These are phyloP conservation scores for Stachybotrys elegans DNA, from an alignment of 2,329 filamentous ascomycete species.

Conservation along the genomic window DNA sequence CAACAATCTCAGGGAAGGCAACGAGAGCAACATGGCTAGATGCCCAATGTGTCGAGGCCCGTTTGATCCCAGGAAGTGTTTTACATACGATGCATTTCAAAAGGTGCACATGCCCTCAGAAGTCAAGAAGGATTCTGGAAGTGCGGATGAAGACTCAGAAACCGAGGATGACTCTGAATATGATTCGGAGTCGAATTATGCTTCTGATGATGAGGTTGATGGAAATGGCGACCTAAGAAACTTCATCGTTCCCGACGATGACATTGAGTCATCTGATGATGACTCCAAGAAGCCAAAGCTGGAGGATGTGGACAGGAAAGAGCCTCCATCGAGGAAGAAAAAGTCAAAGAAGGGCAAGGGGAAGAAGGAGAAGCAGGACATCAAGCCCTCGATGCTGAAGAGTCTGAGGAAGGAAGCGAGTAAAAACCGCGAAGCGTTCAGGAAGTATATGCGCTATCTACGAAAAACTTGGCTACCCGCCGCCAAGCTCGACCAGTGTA, in stretches of 20 bases:
- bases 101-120: conserved; percentile 65
- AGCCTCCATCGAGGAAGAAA: conserved; percentile 8
- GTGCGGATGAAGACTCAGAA: conserved; percentile 27
- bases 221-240: conserved; percentile 39
- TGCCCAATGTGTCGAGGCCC: conserved; percentile 73
- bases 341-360: conserved; percentile 28
- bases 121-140: conserved; percentile 28
- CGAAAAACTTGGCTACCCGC: conserved; percentile 67
- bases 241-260: conserved; percentile 44
- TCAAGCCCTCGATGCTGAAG: conserved; percentile 53
- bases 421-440: conserved; percentile 59
- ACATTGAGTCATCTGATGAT: conserved; percentile 25
- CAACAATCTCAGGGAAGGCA: conserved; percentile 51
- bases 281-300: conserved; percentile 6
- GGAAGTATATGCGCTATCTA: conserved; percentile 64
- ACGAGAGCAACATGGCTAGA: conserved; percentile 51
- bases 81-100: conserved; percentile 69
- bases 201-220: conserved; percentile 27
- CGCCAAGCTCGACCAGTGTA: conserved; percentile 76
- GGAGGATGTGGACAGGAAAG: neutral
- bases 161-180: conserved; percentile 24
- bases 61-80: conserved; percentile 64
- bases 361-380: conserved; percentile 36
- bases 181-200: conserved; percentile 20
- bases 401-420: conserved; percentile 60